Percentiles rank a stretch among this genome's conserved stretches.
Evolutionary conservation across 23 red algal species (phyloP).

Genomic region (Cyanidioschyzon merolae): DNA sequence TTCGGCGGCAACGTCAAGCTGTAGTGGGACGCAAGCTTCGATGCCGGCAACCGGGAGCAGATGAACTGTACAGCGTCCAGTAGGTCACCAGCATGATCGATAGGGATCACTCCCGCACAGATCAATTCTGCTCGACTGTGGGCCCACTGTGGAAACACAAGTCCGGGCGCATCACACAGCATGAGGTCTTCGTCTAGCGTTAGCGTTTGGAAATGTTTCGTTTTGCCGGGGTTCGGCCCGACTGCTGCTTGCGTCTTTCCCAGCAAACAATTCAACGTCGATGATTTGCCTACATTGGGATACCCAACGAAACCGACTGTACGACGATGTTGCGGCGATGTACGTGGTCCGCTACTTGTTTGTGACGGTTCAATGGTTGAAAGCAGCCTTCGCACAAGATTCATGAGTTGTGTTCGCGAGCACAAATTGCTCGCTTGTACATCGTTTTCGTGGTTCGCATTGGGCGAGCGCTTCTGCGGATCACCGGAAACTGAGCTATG

Average conservation of each 20-base stretch:
- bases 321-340: background rate
- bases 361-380: too few relatives aligned
- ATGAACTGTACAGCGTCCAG: constrained; percentile 40
- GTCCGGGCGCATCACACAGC: constrained; percentile 89
- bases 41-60: constrained; percentile 37
- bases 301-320: constrained; percentile 91
- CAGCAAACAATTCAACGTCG: constrained; percentile 81
- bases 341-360: background rate
- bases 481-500: background rate
- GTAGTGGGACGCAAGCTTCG: constrained; percentile 43
- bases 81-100: constrained; percentile 72
- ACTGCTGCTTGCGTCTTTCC: constrained; percentile 66
- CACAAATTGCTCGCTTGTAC: background rate
- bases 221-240: constrained; percentile 83
- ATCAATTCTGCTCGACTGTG: constrained; percentile 65
- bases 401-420: background rate
- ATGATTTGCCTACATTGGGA: constrained; percentile 96
- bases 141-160: constrained; percentile 93
- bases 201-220: constrained; percentile 93
- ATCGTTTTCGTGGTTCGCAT: background rate
- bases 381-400: background rate
- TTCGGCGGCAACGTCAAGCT: constrained; percentile 39
- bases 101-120: constrained; percentile 67
- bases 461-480: background rate
- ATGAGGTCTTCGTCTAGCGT: constrained; percentile 36